Evolutionary conservation across 352 stramenopile species (phyloP).

Genomic region (Phytophthora fragariaefolia): DNA sequence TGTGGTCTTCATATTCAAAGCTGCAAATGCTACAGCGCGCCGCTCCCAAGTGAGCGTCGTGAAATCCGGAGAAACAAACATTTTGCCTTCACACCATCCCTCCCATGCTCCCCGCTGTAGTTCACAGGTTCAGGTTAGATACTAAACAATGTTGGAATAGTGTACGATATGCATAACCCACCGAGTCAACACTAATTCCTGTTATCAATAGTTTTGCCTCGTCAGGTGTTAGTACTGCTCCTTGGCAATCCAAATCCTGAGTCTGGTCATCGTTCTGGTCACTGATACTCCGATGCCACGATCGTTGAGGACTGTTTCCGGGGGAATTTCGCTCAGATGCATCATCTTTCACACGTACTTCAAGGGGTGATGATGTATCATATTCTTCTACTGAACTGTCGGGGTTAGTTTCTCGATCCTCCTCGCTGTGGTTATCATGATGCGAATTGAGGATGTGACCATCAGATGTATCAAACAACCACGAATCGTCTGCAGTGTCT

Average conservation of each 20-base stretch:
- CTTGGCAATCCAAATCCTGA: neutral
- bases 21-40: conserved; percentile 22
- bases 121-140: neutral
- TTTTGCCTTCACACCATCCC: conserved; percentile 32
- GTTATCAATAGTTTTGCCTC: conserved; percentile 14
- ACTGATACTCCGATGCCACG: conserved; percentile 6
- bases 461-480: conserved; percentile 38
- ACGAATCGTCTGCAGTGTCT: conserved; percentile 29
- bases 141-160: neutral
- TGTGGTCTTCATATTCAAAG: conserved; percentile 27
- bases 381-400: conserved; percentile 23
- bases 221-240: conserved; percentile 1
- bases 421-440: conserved; percentile 16
- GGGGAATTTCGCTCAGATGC: conserved; percentile 6
- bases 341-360: conserved; percentile 7
- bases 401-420: conserved; percentile 16
- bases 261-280: neutral
- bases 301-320: conserved; percentile 25
- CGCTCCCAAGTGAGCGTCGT: conserved; percentile 31
- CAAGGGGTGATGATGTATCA: neutral
- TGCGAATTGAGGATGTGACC: conserved; percentile 5
- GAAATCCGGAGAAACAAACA: conserved; percentile 25
- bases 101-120: conserved; percentile 35
- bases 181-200: conserved; percentile 28
- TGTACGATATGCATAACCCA: neutral